A percentile compares a stretch with the other conserved stretches of the same genome.
Evolutionary conservation across 2,329 filamentous ascomycete genomes (phyloP).

Genomic region (Claviceps sp.): DNA sequence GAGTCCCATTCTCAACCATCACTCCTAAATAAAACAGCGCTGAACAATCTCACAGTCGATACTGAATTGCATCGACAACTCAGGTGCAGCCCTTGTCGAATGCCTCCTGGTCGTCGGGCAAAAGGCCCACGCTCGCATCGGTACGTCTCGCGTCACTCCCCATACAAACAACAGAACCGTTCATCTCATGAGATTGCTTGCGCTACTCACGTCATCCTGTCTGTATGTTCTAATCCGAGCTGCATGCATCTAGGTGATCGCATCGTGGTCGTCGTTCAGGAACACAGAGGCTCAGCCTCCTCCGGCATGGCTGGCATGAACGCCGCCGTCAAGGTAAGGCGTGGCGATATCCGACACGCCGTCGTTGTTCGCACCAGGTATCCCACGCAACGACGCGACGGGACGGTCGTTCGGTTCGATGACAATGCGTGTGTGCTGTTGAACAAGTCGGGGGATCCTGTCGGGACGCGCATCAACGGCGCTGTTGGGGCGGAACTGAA

Average conservation of each 20-base stretch:
- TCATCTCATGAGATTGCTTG: too few relatives aligned
- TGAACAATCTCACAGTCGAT: slow-evolving; percentile 52
- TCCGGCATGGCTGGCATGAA: slow-evolving; percentile 58
- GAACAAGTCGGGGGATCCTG: slow-evolving; percentile 92
- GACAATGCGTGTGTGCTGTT: slow-evolving; percentile 97
- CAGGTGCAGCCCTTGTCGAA: slow-evolving; percentile 91
- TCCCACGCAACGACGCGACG: slow-evolving; percentile 75
- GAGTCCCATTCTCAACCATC: not conserved
- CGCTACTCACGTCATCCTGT: not conserved
- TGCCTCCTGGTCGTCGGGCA: slow-evolving; percentile 87
- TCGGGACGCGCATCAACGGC: slow-evolving; percentile 83
- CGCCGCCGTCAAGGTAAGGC: slow-evolving; percentile 80
- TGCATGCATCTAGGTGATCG: slow-evolving; percentile 56
- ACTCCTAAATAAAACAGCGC: not conserved
- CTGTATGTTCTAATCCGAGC: not conserved
- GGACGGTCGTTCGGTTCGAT: slow-evolving; percentile 83
- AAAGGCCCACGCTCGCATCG: slow-evolving; percentile 78
- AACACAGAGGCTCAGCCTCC: slow-evolving; percentile 70
- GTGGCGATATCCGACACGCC: slow-evolving; percentile 91
- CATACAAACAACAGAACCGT: not conserved
- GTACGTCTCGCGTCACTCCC: slow-evolving; percentile 35
- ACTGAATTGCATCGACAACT: slow-evolving; percentile 99
- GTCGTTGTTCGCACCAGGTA: slow-evolving; percentile 88
- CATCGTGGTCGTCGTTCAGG: slow-evolving; percentile 95
- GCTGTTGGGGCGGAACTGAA: slow-evolving; percentile 83